phyloP scores from a whole-genome alignment of 495 filamentous ascomycete genomes.

The Penicillium cinerascens region DNA sequence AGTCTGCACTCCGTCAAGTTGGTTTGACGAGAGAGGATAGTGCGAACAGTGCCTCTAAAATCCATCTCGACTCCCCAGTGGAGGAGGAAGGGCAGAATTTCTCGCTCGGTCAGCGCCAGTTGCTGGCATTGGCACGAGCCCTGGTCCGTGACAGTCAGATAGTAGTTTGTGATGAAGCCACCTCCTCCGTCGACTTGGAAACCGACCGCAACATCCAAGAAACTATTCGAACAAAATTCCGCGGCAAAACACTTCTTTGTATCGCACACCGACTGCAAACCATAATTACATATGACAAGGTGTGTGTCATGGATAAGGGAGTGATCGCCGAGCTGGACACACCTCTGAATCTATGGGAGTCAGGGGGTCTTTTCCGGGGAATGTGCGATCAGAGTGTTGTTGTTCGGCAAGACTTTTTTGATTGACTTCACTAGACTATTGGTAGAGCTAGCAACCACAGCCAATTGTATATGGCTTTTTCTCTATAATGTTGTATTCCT shows the following conservation, averaged over 20 bases:
- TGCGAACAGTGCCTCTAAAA: no score
- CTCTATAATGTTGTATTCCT: no score
- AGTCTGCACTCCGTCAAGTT: slow-evolving; percentile 57
- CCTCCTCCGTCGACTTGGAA: slow-evolving; percentile 81
- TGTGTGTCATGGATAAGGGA: slow-evolving; percentile 69
- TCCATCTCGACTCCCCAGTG: slow-evolving; percentile 8
- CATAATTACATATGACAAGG: slow-evolving; percentile 69
- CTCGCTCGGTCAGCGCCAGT: slow-evolving; percentile 84
- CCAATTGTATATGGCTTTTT: no score
- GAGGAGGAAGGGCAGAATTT: slow-evolving; percentile 24
- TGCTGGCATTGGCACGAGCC: slow-evolving; percentile 81
- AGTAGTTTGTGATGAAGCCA: slow-evolving; percentile 87
- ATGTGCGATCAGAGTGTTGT: no score
- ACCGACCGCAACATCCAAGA: slow-evolving; percentile 84
- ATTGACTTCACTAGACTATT: no score
- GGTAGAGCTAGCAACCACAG: no score
- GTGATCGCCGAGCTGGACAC: no score
- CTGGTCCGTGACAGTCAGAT: slow-evolving; percentile 70
- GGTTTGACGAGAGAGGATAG: background rate
- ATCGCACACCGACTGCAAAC: slow-evolving; percentile 77
- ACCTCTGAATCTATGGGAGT: no score
- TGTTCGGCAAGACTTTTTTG: no score
- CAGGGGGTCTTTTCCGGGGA: no score
- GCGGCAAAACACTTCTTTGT: slow-evolving; percentile 59
- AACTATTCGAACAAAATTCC: slow-evolving; percentile 66